Evolutionary conservation across 139 green algal genomes (phyloP).

Genomic region (Desmodesmus armatus): DNA sequence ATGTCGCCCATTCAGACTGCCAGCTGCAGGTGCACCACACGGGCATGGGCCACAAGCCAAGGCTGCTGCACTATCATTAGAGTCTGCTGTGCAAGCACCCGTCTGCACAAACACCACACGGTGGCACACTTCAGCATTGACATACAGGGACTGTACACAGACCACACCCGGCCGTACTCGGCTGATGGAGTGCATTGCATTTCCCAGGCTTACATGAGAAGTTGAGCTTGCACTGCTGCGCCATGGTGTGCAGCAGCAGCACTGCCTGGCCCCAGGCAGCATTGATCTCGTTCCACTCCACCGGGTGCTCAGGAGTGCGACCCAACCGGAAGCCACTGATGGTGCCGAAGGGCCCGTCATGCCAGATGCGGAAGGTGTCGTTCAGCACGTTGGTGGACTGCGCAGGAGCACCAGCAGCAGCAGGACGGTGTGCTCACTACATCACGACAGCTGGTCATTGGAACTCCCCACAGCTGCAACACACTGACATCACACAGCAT

Average conservation of each 20-base stretch:
- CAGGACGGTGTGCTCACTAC: too few relatives aligned
- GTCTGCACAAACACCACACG: too few relatives aligned
- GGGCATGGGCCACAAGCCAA: neutral
- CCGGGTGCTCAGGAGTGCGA: conserved; percentile 70
- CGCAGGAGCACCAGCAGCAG: too few relatives aligned
- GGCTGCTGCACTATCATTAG: neutral
- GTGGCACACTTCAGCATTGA: neutral
- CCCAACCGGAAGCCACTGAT: conserved; percentile 84
- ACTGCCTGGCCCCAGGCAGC: conserved; percentile 94
- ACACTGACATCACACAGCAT: too few relatives aligned
- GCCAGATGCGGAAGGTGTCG: conserved; percentile 92
- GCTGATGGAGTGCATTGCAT: too few relatives aligned
- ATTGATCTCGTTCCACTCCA: conserved; percentile 99
- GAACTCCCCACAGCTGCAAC: too few relatives aligned
- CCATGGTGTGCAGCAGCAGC: conserved; percentile 94
- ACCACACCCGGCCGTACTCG: too few relatives aligned
- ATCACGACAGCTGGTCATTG: too few relatives aligned
- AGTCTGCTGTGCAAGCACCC: too few relatives aligned
- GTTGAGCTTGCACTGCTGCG: conserved; percentile 73
- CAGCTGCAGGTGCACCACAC: too few relatives aligned
- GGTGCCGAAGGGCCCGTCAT: conserved; percentile 89
- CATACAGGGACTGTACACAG: too few relatives aligned
- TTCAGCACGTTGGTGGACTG: conserved; percentile 86
- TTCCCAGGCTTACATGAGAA: conserved; percentile 51
- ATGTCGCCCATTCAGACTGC: too few relatives aligned